Evolutionary conservation across 2,329 filamentous ascomycete species (phyloP).

Genomic region (Metarhizium sp.): DNA sequence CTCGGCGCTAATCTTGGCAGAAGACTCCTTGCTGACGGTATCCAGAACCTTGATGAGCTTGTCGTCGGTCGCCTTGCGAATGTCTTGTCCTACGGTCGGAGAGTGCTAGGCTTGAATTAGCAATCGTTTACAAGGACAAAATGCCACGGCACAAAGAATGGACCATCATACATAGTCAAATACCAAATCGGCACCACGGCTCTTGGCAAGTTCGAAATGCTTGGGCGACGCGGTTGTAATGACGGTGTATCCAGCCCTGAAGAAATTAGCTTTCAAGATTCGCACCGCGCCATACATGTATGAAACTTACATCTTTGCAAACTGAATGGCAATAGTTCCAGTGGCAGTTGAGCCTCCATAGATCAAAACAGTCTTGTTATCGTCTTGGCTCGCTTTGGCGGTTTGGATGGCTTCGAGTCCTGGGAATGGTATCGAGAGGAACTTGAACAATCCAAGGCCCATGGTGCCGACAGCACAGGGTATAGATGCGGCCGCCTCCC

Average conservation of each 20-base stretch:
- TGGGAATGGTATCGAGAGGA: slow-evolving; percentile 15
- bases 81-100: background rate
- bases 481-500: slow-evolving; percentile 16
- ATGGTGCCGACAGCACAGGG: slow-evolving; percentile 16
- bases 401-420: no score
- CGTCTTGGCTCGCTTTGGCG: background rate
- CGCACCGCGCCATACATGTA: background rate
- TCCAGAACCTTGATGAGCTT: background rate
- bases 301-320: slow-evolving; percentile 25
- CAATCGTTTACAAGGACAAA: no score
- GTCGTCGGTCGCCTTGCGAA: background rate
- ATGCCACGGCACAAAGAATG: no score
- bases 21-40: background rate
- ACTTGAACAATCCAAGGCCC: slow-evolving; percentile 20
- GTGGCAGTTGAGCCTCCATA: slow-evolving; percentile 33
- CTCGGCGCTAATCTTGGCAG: background rate
- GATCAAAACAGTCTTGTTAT: slow-evolving; percentile 26
- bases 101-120: background rate
- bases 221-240: no score
- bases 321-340: slow-evolving; percentile 34
- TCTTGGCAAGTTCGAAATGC: no score
- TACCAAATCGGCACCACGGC: no score
- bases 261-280: no score
- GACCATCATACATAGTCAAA: no score
- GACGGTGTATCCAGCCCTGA: no score